A percentile compares a stretch with the other conserved stretches of the same genome.
Conservation (phyloP, 2,329 filamentous ascomycete species). For the Colletotrichum salicis region DNA sequence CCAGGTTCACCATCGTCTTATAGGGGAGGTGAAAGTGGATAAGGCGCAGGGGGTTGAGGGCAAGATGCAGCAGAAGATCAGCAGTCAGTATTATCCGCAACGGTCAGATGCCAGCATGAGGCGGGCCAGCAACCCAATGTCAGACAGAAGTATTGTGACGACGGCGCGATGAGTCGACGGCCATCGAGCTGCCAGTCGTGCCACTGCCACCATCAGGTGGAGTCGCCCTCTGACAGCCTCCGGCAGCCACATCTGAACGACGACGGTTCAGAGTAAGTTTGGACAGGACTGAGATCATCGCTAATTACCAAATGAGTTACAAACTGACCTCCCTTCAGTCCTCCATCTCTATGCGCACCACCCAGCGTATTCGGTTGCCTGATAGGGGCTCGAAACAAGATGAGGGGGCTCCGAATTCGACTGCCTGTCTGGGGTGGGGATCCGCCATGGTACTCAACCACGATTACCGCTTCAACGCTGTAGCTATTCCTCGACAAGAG, state of each 20-base stretch:
- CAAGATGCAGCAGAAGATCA: constrained; percentile 14
- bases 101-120: constrained; percentile 13
- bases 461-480: background rate
- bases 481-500: background rate
- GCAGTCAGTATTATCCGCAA: background rate
- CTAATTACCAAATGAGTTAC: background rate
- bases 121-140: constrained; percentile 1
- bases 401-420: background rate
- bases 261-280: background rate
- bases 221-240: background rate
- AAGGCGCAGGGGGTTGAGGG: background rate
- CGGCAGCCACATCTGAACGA: background rate
- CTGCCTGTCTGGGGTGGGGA: background rate
- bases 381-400: background rate
- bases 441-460: background rate
- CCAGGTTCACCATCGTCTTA: constrained; percentile 8
- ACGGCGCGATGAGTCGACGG: background rate
- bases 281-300: background rate
- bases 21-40: background rate
- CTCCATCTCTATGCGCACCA: background rate
- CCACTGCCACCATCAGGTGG: background rate
- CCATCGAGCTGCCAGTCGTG: background rate
- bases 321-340: background rate
- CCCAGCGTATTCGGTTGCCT: background rate
- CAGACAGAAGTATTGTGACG: background rate